Base-by-base conservation (phyloP, 352 stramenopile species). In the Phytophthora ohioensis region DNA sequence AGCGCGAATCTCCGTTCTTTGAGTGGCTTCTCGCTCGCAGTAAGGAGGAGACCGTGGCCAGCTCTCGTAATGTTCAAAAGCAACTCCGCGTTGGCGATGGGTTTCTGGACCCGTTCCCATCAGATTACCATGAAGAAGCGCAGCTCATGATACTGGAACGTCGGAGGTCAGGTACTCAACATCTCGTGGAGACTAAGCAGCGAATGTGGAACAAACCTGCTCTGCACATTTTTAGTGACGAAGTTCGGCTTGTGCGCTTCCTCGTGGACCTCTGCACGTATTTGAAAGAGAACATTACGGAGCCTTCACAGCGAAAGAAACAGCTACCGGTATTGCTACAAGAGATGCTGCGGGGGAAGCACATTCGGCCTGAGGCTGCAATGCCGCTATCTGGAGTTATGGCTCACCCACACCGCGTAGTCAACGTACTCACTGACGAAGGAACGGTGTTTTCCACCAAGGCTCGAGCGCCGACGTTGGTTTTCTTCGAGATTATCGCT, bases 401-500 rank as follows among this genome's bases (percentile, higher is more conserved):
- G 7, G 59, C 67, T 38, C 47, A 41, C 2, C 52, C 76, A 10
- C 78, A 85, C 42, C 78, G 76, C 11, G 76, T 89, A 5, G 77
- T 88, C 17, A 86, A 89, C 49, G 77, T 89, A 13, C 56, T 89
- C 15, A 77, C 64, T 3, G 57, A 82, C 35, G 85, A 93, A 78
- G 84, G 83, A 17, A 90, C 84, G 5, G 85, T 92, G 13, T 92
- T 92, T 48, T 90, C 81, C 5, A 92, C 85, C 4, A 91, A 91
- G 47, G 84, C 69, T 31, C 81, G 85, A 30, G 84, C 85, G 0
- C 85, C 85, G 9, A 92, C 79, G 12, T 52, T 92, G n/a, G 73
- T 92, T 43, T 85, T 84, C 52, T 91, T 90, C 68, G 85, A 92
- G 56, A 67, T 89, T 17, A 76, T 86, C 27, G 30, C 57, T 17